Percentiles rank a stretch among this genome's conserved stretches.
These are phyloP conservation scores for Talaromyces ruber DNA, from an alignment of 495 filamentous ascomycete genomes.

Conservation along the genomic window DNA sequence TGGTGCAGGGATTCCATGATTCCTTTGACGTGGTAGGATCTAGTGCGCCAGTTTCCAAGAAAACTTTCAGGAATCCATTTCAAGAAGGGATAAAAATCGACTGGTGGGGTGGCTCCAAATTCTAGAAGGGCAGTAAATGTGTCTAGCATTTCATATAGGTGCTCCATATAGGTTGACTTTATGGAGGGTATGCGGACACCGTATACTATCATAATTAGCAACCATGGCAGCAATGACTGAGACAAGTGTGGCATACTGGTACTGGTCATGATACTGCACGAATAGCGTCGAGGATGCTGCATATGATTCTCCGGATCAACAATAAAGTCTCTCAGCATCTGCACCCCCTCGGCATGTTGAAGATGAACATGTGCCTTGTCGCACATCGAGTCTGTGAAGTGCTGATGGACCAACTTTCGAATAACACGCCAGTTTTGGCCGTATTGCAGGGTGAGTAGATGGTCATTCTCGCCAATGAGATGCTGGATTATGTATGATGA, in stretches of 20 bases:
- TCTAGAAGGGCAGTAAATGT: slow-evolving; percentile 33
- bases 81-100: slow-evolving; percentile 36
- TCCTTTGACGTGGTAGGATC: slow-evolving; percentile 14
- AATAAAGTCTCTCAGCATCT: slow-evolving; percentile 25
- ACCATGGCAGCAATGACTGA: not conserved
- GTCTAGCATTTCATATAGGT: slow-evolving; percentile 32
- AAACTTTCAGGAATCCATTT: slow-evolving; percentile 27
- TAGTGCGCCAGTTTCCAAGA: slow-evolving; percentile 26
- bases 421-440: slow-evolving; percentile 22
- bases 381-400: slow-evolving; percentile 24
- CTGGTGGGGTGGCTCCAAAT: slow-evolving; percentile 35
- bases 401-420: slow-evolving; percentile 29
- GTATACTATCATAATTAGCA: slow-evolving; percentile 10
- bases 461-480: slow-evolving; percentile 20
- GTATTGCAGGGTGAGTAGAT: slow-evolving; percentile 26
- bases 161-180: slow-evolving; percentile 15
- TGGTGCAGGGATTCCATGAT: slow-evolving; percentile 27
- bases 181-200: slow-evolving; percentile 27
- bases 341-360: slow-evolving; percentile 14
- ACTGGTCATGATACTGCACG: slow-evolving; percentile 32
- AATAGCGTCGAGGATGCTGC: slow-evolving; percentile 36
- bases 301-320: slow-evolving; percentile 29
- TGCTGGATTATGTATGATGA: slow-evolving; percentile 7
- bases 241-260: slow-evolving; percentile 10
- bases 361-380: slow-evolving; percentile 11